These are phyloP conservation scores for Pezicula neosporulosa DNA, from an alignment of 2,329 filamentous ascomycete species.

Conservation along the genomic window DNA sequence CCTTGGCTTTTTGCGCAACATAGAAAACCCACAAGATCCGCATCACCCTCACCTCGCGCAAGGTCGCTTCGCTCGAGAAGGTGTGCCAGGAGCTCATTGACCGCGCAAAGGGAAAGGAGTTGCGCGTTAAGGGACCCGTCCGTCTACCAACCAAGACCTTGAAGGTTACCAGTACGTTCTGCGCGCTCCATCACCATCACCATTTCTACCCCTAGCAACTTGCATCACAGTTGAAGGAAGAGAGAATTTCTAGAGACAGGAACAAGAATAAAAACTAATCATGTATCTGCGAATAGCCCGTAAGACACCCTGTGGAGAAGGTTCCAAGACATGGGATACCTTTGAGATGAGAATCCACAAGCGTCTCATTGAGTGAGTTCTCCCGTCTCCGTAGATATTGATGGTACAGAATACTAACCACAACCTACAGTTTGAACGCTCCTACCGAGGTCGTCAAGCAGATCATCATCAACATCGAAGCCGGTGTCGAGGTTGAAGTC, in stretches of 20 bases:
- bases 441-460: slow-evolving; percentile 97
- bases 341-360: slow-evolving; percentile 99
- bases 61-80: slow-evolving; percentile 95
- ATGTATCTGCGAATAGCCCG: slow-evolving; percentile 46
- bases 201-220: no score
- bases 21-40: slow-evolving; percentile 96
- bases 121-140: slow-evolving; percentile 97
- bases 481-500: slow-evolving; percentile 85
- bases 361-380: slow-evolving; percentile 84
- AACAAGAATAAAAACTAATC: no score
- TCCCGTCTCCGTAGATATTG: background rate
- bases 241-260: no score
- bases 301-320: slow-evolving; percentile 99
- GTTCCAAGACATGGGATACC: slow-evolving; percentile 99
- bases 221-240: no score
- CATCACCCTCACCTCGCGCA: slow-evolving; percentile 94
- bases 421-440: slow-evolving; percentile 69
- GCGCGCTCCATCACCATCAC: no score
- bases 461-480: slow-evolving; percentile 95
- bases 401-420: slow-evolving; percentile 11
- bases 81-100: slow-evolving; percentile 98
- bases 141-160: slow-evolving; percentile 96
- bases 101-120: slow-evolving; percentile 97
- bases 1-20: slow-evolving; percentile 8
- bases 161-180: slow-evolving; percentile 44